Percentiles rank a stretch among this genome's conserved stretches.
Evolutionary conservation across 1,284 basidiomycete species (phyloP).

Genomic region (Pterula multifida): DNA sequence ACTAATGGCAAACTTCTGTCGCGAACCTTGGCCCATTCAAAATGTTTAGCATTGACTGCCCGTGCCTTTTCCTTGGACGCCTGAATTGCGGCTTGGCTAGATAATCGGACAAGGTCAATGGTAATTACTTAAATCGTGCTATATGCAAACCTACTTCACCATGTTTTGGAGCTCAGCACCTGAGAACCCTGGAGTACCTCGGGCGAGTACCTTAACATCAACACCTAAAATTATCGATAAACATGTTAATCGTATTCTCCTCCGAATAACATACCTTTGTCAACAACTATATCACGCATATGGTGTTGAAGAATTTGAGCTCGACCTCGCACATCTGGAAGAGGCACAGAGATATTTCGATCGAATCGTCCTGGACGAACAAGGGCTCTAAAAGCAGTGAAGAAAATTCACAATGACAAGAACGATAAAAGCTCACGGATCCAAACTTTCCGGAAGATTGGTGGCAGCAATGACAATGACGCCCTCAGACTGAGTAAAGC

Average conservation of each 20-base stretch:
- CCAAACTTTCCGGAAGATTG: slow-evolving; percentile 88
- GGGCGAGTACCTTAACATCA: slow-evolving; percentile 75
- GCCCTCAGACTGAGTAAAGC: slow-evolving; percentile 83
- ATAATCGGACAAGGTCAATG: no score
- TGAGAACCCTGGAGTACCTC: slow-evolving; percentile 86
- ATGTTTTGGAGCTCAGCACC: slow-evolving; percentile 91
- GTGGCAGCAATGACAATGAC: slow-evolving; percentile 92
- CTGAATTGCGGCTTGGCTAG: slow-evolving; percentile 81
- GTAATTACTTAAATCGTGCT: neutral
- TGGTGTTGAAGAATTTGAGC: slow-evolving; percentile 85
- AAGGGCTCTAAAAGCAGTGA: slow-evolving; percentile 49
- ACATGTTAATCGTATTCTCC: slow-evolving; percentile 4
- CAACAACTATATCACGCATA: slow-evolving; percentile 67
- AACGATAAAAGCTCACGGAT: slow-evolving; percentile 43
- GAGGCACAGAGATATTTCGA: slow-evolving; percentile 78
- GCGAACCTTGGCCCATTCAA: slow-evolving; percentile 89
- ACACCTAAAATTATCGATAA: slow-evolving; percentile 34
- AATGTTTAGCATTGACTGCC: slow-evolving; percentile 68
- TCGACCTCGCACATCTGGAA: slow-evolving; percentile 81
- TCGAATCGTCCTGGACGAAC: slow-evolving; percentile 93
- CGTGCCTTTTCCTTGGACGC: slow-evolving; percentile 74
- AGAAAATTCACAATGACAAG: neutral
- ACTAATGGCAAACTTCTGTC: neutral
- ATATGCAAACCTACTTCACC: slow-evolving; percentile 67
- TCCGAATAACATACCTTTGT: slow-evolving; percentile 30